phyloP scores from a whole-genome alignment of 1,284 basidiomycete species.

The Ceratobasidium sp. region DNA sequence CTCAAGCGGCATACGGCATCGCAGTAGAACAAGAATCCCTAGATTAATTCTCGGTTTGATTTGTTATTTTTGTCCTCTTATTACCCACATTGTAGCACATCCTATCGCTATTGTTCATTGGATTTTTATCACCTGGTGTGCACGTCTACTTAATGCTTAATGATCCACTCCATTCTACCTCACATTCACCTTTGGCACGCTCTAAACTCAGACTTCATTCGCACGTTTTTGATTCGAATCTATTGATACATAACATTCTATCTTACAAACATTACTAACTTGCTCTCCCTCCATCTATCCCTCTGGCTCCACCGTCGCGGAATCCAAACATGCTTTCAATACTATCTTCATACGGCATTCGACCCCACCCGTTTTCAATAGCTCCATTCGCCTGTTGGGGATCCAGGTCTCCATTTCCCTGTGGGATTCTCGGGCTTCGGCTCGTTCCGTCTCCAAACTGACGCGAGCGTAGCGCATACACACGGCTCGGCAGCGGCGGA shows the following conservation, averaged over 20 bases:
- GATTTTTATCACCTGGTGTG: constrained; percentile 44
- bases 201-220: background rate
- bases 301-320: background rate
- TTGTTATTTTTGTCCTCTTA: constrained; percentile 13
- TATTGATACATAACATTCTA: background rate
- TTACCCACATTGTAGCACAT: constrained; percentile 26
- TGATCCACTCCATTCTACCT: constrained; percentile 8
- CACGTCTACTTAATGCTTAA: constrained; percentile 42
- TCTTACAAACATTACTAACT: constrained; percentile 22
- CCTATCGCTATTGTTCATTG: constrained; percentile 28
- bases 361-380: constrained; percentile 2
- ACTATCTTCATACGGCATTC: constrained; percentile 27
- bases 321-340: constrained; percentile 41
- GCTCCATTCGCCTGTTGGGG: background rate
- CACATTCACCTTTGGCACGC: background rate
- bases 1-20: constrained; percentile 35
- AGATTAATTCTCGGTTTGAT: constrained; percentile 27
- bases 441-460: constrained; percentile 31
- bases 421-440: constrained; percentile 38
- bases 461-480: constrained; percentile 41
- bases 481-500: constrained; percentile 30
- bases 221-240: background rate
- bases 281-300: background rate
- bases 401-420: constrained; percentile 3
- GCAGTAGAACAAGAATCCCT: constrained; percentile 26